A percentile compares a stretch with the other conserved stretches of the same genome.
These are phyloP conservation scores for Gentiana dahurica DNA, from an alignment of 257 asterid genomes.

Conservation along the genomic window DNA sequence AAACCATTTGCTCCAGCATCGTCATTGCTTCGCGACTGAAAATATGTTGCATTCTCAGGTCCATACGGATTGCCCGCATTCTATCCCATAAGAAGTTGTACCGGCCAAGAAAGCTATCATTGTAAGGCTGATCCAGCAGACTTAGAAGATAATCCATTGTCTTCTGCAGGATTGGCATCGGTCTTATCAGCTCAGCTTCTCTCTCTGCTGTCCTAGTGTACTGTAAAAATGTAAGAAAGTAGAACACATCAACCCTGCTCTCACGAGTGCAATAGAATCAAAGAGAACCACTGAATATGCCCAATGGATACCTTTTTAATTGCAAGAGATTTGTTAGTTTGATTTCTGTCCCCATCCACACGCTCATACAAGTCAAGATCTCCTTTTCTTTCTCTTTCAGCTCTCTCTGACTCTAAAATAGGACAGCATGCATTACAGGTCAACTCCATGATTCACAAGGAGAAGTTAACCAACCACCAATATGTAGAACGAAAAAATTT, in stretches of 20 bases:
- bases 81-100: constrained; percentile 99
- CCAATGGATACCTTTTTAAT: constrained; percentile 59
- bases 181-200: constrained; percentile 88
- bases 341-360: constrained; percentile 87
- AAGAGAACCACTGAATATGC: too few relatives aligned
- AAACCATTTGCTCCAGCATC: constrained; percentile 98
- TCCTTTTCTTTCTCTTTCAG: constrained; percentile 92
- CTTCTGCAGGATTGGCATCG: constrained; percentile 81
- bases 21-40: constrained; percentile 67
- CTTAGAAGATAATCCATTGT: constrained; percentile 77
- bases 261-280: too few relatives aligned
- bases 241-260: neutral
- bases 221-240: constrained; percentile 27
- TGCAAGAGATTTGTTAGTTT: constrained; percentile 62
- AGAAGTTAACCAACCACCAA: too few relatives aligned
- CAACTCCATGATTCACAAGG: neutral
- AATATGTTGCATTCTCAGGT: constrained; percentile 98
- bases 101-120: constrained; percentile 70
- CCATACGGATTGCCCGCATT: constrained; percentile 99
- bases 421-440: constrained; percentile 11
- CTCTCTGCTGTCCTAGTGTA: constrained; percentile 97
- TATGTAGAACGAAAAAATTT: too few relatives aligned
- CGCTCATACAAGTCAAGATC: constrained; percentile 97
- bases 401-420: constrained; percentile 75
- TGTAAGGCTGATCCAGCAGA: constrained; percentile 70